These are phyloP conservation scores for Debaryomyces subglobosus DNA, from an alignment of 1,139 yeast genomes.

Conservation along the genomic window DNA sequence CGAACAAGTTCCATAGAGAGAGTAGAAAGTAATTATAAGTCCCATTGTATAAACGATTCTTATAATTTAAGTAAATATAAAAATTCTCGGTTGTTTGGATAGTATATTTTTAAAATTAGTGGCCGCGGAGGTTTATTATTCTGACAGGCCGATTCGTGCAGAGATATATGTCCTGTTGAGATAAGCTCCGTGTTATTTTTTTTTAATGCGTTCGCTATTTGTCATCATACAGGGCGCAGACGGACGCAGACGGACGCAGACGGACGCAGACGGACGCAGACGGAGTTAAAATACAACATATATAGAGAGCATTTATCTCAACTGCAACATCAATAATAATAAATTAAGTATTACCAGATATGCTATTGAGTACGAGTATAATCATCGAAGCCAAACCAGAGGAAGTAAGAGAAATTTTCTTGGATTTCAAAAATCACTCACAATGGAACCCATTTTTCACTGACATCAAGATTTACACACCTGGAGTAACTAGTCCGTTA, in stretches of 20 bases:
- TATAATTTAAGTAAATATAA: no score
- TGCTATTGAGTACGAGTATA: slow-evolving; percentile 6
- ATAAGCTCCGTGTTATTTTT: neutral
- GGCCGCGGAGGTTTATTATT: neutral
- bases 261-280: no score
- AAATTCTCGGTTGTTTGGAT: no score
- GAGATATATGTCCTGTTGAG: neutral
- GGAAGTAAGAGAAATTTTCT: slow-evolving; percentile 14
- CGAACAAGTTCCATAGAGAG: neutral
- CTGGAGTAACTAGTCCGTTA: slow-evolving; percentile 1
- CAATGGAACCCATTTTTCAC: slow-evolving; percentile 21
- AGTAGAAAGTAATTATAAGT: no score
- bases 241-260: no score
- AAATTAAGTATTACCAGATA: neutral
- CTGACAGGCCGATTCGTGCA: neutral
- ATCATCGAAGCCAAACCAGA: slow-evolving; percentile 18
- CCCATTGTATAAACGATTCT: no score
- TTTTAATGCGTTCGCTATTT: no score
- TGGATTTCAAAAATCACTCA: slow-evolving; percentile 15
- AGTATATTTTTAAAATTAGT: no score
- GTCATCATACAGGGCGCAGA: no score
- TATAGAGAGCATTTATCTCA: neutral
- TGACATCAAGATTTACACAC: slow-evolving; percentile 15
- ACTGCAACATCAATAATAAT: neutral
- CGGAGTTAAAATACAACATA: neutral